phyloP scores from a whole-genome alignment of 148 eudicot species.

The Rhododendron ovatum region DNA sequence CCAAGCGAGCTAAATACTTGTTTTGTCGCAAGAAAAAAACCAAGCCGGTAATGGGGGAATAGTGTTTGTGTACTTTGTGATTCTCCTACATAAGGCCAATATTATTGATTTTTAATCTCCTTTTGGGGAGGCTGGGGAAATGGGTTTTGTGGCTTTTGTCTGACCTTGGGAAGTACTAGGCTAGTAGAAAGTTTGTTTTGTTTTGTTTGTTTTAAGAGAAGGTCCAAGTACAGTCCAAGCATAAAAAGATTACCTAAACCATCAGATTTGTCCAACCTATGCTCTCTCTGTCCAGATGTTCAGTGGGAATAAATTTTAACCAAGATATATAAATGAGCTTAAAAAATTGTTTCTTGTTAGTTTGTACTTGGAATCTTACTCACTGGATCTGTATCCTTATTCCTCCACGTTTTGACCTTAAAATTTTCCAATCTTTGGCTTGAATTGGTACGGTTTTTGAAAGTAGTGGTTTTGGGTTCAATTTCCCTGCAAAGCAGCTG shows the following conservation, averaged over 20 bases:
- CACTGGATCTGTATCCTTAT: not conserved
- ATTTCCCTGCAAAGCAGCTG: no score
- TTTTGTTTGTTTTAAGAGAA: not conserved
- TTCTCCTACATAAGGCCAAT: not conserved
- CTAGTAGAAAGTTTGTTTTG: not conserved
- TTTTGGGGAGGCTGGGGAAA: not conserved
- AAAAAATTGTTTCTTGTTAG: not conserved
- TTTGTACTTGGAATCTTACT: not conserved
- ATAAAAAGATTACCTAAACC: not conserved
- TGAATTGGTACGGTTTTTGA: no score
- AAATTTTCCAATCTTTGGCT: no score
- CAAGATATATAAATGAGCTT: not conserved
- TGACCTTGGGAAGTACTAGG: not conserved
- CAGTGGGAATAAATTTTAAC: not conserved
- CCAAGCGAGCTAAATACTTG: not conserved
- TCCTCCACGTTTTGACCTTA: no score
- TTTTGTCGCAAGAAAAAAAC: not conserved
- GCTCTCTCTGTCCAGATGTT: not conserved
- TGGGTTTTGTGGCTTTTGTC: conserved; percentile 2
- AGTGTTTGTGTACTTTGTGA: not conserved
- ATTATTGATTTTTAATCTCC: not conserved
- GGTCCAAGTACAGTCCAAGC: conserved; percentile 1
- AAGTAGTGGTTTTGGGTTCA: no score
- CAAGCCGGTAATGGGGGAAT: not conserved
- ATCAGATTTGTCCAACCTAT: not conserved